phyloP scores from a whole-genome alignment of 176 grass and related monocot species.

The Carex scoparia region DNA sequence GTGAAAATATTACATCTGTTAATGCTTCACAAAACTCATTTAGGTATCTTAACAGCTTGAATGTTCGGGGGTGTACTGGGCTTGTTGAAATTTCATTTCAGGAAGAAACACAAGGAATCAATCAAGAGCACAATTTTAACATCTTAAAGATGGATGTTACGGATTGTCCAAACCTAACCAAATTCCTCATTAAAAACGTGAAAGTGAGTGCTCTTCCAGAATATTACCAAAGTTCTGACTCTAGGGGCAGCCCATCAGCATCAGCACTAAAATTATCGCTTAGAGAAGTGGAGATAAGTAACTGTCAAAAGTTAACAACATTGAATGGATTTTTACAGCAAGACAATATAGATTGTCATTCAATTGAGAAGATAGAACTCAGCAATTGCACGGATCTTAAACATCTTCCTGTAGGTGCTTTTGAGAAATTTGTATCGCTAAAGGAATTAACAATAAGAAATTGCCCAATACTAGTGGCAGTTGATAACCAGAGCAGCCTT shows the following conservation, averaged over 20 bases:
- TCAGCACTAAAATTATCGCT: neutral
- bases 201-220: neutral
- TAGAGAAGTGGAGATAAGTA: neutral
- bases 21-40: neutral
- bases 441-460: neutral
- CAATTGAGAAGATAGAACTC: conserved; percentile 22
- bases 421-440: conserved; percentile 11
- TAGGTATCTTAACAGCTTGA: neutral
- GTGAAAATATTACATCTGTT: conserved; percentile 20
- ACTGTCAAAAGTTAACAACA: neutral
- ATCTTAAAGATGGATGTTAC: neutral
- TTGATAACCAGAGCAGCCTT: neutral
- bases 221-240: neutral
- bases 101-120: neutral
- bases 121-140: neutral
- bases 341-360: neutral
- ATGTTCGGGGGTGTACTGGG: neutral
- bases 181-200: neutral
- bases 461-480: conserved; percentile 20
- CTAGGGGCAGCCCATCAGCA: neutral
- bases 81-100: neutral
- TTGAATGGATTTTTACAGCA: conserved; percentile 6
- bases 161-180: neutral
- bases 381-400: conserved; percentile 18
- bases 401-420: conserved; percentile 19